Base-by-base conservation (phyloP, 441 rosid species). In the Corymbia citriodora region DNA sequence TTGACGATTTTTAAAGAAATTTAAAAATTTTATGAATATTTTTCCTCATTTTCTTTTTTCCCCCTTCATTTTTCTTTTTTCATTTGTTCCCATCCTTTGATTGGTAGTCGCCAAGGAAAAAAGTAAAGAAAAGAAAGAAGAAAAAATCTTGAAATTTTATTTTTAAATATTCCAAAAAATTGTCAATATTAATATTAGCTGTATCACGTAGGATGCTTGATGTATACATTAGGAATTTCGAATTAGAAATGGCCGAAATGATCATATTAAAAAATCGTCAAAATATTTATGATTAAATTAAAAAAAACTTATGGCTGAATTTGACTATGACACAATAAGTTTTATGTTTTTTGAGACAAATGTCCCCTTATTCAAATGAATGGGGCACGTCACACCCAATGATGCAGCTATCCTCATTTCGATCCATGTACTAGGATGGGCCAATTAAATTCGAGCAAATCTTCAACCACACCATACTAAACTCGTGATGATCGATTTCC, bases 61-160 rank as follows among this genome's bases (percentile, higher is more conserved):
- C 45, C 40, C 45, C 45, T 40, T 40, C 45, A 40, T 40, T 40
- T 40, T 40, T 36, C 40, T 36, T 11, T 10, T 18, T 18, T 19
- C 48, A 70, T 33, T 70, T 9, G 23, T 33, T 9, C 48, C 4
- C 11, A 5, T 70, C 18, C 45, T 31, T 31, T 4, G 6, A 12
- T 68, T 0, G 45, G 45, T 2, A 1, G 1, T 68, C 0, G 4
- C 12, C 1, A 0, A 33, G 40, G 7, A 68, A 68, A 31, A 8
- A 4, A 65, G 65, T 59, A 25, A 31, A 68, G 15, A 31, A 5
- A 68, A 9, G 17, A 25, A 68, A 25, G 63, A 31, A 31, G 2
- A 31, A 68, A 36, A 19, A 31, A 33, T 31, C 4, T 12, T 4
- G 3, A 9, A 68, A 68, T 2, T 1, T 17, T 25, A 25, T 52